phyloP scores from a whole-genome alignment of 306 rosid genomes.

The Dalbergia cochinchinensis region DNA sequence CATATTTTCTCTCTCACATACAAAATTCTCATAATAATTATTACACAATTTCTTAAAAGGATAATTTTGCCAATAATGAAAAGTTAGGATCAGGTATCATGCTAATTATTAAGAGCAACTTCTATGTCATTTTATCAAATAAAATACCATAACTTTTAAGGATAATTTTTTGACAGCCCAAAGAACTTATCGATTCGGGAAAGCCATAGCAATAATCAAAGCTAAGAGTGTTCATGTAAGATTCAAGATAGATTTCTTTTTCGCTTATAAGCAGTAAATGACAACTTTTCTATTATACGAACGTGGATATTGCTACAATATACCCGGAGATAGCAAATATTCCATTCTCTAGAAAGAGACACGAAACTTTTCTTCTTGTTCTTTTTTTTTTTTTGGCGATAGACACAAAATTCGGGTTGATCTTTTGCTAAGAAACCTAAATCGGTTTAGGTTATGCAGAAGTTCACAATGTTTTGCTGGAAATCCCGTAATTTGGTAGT shows the following conservation, averaged over 20 bases:
- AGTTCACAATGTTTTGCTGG: slow-evolving; percentile 15
- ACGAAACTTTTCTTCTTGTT: background rate
- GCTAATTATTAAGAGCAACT: too few relatives aligned
- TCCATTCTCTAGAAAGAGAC: slow-evolving; percentile 23
- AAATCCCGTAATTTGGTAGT: slow-evolving; percentile 3
- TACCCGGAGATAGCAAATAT: background rate
- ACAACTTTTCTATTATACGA: background rate
- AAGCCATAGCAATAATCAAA: too few relatives aligned
- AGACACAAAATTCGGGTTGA: slow-evolving; percentile 19
- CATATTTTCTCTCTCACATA: too few relatives aligned
- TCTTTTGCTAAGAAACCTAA: slow-evolving; percentile 10
- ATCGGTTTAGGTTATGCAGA: background rate
- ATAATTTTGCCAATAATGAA: too few relatives aligned
- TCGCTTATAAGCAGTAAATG: background rate
- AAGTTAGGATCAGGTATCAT: too few relatives aligned
- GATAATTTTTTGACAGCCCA: too few relatives aligned
- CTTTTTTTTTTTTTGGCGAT: background rate
- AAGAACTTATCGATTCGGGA: too few relatives aligned
- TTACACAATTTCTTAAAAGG: too few relatives aligned
- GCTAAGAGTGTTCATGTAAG: background rate
- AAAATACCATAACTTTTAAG: too few relatives aligned
- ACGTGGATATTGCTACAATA: background rate
- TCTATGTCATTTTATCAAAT: too few relatives aligned
- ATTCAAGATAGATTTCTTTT: background rate
- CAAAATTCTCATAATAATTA: too few relatives aligned